A percentile compares a stretch with the other conserved stretches of the same genome.
phyloP scores from a whole-genome alignment of 2,329 filamentous ascomycete genomes.

The Graphilbum sp. region DNA sequence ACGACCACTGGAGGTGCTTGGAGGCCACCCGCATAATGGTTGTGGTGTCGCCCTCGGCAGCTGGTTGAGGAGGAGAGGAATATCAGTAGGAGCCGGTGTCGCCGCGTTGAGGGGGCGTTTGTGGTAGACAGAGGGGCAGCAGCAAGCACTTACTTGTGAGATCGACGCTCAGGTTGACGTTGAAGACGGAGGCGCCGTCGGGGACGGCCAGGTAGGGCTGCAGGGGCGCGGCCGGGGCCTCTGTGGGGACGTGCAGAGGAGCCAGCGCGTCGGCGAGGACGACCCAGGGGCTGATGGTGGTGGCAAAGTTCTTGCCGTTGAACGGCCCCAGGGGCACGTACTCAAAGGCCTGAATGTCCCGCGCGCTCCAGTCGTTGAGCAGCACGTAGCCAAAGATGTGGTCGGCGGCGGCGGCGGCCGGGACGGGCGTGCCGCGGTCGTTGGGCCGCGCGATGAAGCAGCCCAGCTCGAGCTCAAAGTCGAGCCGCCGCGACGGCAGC shows the following conservation, averaged over 20 bases:
- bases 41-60: conserved; percentile 30
- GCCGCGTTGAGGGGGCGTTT: no score
- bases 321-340: conserved; percentile 71
- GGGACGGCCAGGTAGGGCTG: conserved; percentile 40
- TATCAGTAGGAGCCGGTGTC: no score
- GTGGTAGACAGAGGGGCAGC: no score
- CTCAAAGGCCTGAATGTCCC: conserved; percentile 74
- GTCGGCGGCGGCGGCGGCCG: conserved; percentile 47
- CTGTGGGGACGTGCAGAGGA: conserved; percentile 22
- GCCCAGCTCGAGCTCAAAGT: conserved; percentile 68
- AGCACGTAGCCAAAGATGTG: conserved; percentile 66
- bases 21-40: conserved; percentile 44
- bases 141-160: conserved; percentile 2
- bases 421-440: conserved; percentile 45
- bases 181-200: conserved; percentile 28
- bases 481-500: conserved; percentile 47
- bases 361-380: conserved; percentile 76
- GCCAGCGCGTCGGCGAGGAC: conserved; percentile 62
- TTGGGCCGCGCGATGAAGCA: conserved; percentile 55
- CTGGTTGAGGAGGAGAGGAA: conserved; percentile 8
- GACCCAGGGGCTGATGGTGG: conserved; percentile 64
- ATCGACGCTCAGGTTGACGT: conserved; percentile 6
- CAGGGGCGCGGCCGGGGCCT: conserved; percentile 17
- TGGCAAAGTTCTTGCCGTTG: conserved; percentile 71
- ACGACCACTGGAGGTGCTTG: conserved; percentile 56